Evolutionary conservation across 192 early-diverging fungal species (phyloP).

Genomic region (Coemansia sp.): DNA sequence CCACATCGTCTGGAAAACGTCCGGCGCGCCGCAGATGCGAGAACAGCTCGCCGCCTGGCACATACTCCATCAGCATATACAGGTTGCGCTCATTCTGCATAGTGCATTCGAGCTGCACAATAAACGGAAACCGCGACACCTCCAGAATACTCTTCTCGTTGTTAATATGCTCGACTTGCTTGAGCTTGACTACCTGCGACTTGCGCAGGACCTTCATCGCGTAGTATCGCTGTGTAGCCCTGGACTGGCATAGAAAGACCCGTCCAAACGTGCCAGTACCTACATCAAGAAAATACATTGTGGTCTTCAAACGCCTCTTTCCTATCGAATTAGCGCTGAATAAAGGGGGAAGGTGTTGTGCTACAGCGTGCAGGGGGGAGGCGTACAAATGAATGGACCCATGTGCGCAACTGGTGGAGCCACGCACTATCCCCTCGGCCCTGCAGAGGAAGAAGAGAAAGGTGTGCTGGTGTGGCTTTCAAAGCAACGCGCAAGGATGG

Average conservation of each 20-base stretch:
- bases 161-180: slow-evolving; percentile 85
- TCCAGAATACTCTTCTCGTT: slow-evolving; percentile 78
- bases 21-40: slow-evolving; percentile 90
- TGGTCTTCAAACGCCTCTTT: not conserved
- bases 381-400: not conserved
- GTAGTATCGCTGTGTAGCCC: slow-evolving; percentile 66
- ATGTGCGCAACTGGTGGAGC: slow-evolving; percentile 5
- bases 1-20: slow-evolving; percentile 91
- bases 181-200: slow-evolving; percentile 74
- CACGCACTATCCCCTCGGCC: not conserved
- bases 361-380: not conserved
- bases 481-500: not conserved
- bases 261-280: slow-evolving; percentile 97
- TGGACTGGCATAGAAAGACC: slow-evolving; percentile 84
- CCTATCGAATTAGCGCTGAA: not conserved
- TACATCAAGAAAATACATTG: slow-evolving; percentile 33
- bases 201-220: slow-evolving; percentile 89
- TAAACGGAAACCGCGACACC: slow-evolving; percentile 75
- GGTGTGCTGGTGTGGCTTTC: slow-evolving; percentile 11
- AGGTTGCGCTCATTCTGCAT: slow-evolving; percentile 93
- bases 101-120: slow-evolving; percentile 85
- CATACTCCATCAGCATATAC: slow-evolving; percentile 96
- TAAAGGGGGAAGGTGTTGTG: not conserved
- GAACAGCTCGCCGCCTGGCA: slow-evolving; percentile 94
- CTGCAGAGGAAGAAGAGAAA: not conserved